Evolutionary conservation across 164 flowering plant genomes (phyloP).

Genomic region (Annona squamosa): DNA sequence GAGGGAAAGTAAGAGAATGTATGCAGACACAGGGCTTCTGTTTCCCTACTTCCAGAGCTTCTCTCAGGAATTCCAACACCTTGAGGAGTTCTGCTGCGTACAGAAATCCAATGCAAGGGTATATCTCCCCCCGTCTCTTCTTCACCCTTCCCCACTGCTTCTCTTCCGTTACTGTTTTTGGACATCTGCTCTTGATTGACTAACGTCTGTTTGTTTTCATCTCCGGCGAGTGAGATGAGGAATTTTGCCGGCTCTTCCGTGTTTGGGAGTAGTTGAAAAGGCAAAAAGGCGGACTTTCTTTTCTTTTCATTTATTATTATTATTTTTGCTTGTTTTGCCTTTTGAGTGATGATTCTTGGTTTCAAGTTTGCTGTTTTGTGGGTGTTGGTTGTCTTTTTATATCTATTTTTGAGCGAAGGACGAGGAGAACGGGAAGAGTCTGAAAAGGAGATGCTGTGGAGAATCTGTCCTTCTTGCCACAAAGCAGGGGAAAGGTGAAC

Average conservation of each 20-base stretch:
- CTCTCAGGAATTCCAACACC: slow-evolving; percentile 14
- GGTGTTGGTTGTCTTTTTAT: background rate
- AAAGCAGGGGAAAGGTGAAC: background rate
- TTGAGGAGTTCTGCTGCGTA: slow-evolving; percentile 1
- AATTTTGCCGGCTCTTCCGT: background rate
- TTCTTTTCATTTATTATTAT: background rate
- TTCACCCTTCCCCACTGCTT: background rate
- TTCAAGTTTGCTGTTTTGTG: background rate
- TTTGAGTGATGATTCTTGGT: background rate
- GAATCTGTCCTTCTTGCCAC: background rate
- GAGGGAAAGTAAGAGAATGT: slow-evolving; percentile 13
- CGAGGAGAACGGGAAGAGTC: background rate
- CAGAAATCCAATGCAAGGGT: slow-evolving; percentile 4
- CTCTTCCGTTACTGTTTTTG: background rate
- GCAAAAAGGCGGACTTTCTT: background rate
- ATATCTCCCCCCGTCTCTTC: background rate
- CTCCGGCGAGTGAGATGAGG: background rate
- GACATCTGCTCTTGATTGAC: background rate
- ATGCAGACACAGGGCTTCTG: slow-evolving; percentile 22
- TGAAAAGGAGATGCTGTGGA: background rate
- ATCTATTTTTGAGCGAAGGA: background rate
- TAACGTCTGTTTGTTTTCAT: background rate
- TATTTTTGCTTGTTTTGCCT: too few species aligned
- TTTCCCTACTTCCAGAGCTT: slow-evolving; percentile 23
- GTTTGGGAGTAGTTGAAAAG: background rate